A percentile compares a stretch with the other conserved stretches of the same genome.
These are phyloP conservation scores for Medicago ruthenica DNA, from an alignment of 306 rosid genomes.

Conservation along the genomic window DNA sequence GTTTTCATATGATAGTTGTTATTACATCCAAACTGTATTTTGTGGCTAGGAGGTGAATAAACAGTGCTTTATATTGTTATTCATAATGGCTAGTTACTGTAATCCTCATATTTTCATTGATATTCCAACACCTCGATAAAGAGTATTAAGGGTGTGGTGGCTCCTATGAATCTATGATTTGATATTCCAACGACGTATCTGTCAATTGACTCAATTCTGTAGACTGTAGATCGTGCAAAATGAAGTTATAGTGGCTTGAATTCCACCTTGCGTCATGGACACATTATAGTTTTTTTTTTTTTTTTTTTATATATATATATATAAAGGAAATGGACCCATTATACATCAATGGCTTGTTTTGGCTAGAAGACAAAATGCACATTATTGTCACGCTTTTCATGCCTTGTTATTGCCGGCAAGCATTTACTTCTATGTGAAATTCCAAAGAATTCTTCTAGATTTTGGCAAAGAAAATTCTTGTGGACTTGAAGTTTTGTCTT, in stretches of 20 bases:
- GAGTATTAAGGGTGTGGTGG: not conserved
- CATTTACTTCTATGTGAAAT: not conserved
- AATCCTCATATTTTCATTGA: constrained; percentile 2
- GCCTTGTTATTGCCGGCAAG: not conserved
- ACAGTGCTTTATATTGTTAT: not conserved
- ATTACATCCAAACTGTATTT: constrained; percentile 3
- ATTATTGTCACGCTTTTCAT: not conserved
- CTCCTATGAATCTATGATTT: constrained; percentile 4
- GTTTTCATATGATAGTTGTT: constrained; percentile 21
- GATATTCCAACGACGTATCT: not conserved
- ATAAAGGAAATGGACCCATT: no score
- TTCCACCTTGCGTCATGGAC: not conserved
- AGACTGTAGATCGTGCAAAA: not conserved
- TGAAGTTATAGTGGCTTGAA: not conserved
- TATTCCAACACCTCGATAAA: not conserved
- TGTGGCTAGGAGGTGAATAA: constrained; percentile 32
- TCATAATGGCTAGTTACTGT: not conserved
- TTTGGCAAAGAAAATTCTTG: not conserved
- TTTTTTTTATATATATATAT: no score
- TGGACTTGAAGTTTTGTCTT: not conserved
- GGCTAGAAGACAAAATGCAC: not conserved
- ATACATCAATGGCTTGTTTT: not conserved
- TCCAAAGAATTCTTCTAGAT: not conserved
- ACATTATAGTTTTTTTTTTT: no score
- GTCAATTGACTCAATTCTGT: not conserved